phyloP scores from a whole-genome alignment of 768 basidiomycete genomes.

The Russula brevipes region DNA sequence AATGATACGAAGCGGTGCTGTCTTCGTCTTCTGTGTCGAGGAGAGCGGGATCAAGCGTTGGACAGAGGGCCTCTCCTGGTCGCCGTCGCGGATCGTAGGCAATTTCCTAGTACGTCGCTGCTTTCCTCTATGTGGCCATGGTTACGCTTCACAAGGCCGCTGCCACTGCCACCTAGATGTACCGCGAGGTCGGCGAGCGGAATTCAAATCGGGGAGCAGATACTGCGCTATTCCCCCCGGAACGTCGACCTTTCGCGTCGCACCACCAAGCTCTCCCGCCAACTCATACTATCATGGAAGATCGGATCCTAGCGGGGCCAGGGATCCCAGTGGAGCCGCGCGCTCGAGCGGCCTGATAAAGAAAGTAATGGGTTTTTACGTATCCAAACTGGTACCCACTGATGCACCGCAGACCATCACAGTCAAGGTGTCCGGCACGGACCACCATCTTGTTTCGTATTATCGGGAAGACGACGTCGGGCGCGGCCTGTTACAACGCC shows the following conservation, averaged over 20 bases:
- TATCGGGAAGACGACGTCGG: slow-evolving; percentile 76
- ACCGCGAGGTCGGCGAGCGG: slow-evolving; percentile 73
- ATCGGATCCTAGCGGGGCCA: slow-evolving; percentile 25
- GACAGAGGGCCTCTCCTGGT: slow-evolving; percentile 79
- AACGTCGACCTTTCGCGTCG: slow-evolving; percentile 23
- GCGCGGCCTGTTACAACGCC: slow-evolving; percentile 61
- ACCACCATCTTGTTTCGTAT: slow-evolving; percentile 81
- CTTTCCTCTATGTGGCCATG: not conserved
- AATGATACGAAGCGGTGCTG: slow-evolving; percentile 53
- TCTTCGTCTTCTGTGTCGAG: slow-evolving; percentile 86
- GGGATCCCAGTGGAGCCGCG: slow-evolving; percentile 12
- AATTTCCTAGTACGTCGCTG: slow-evolving; percentile 65
- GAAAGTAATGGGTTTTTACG: slow-evolving; percentile 46
- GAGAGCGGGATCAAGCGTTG: slow-evolving; percentile 86
- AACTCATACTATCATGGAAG: slow-evolving; percentile 19
- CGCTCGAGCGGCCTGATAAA: slow-evolving; percentile 64
- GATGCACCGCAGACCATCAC: slow-evolving; percentile 65
- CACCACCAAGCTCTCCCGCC: slow-evolving; percentile 12
- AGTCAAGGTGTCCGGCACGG: slow-evolving; percentile 69
- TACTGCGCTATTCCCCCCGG: slow-evolving; percentile 15
- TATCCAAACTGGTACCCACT: slow-evolving; percentile 4
- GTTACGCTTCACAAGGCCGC: slow-evolving; percentile 6
- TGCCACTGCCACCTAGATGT: slow-evolving; percentile 46
- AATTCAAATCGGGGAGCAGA: slow-evolving; percentile 30
- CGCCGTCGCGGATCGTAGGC: slow-evolving; percentile 76